These are phyloP conservation scores for Suillus cothurnatus DNA, from an alignment of 768 basidiomycete genomes.

Conservation along the genomic window DNA sequence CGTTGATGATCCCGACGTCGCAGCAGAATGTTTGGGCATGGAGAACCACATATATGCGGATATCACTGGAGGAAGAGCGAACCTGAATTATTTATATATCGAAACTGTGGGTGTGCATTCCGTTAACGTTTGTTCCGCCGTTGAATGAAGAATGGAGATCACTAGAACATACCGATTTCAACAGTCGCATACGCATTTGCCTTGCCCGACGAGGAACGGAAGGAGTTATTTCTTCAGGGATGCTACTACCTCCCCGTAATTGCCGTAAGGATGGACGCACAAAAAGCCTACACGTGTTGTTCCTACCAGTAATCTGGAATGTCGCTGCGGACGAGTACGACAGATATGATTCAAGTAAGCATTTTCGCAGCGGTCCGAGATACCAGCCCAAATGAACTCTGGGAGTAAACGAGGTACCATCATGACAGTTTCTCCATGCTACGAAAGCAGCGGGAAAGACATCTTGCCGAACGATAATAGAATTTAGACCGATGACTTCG, in stretches of 20 bases:
- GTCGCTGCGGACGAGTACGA: background rate
- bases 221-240: background rate
- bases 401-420: too few species aligned
- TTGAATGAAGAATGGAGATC: background rate
- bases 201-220: background rate
- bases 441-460: background rate
- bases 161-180: background rate
- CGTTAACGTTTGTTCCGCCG: background rate
- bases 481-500: background rate
- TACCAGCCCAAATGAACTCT: background rate
- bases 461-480: background rate
- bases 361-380: background rate
- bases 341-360: background rate
- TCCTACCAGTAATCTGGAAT: background rate
- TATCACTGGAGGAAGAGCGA: background rate
- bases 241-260: background rate
- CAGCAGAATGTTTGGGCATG: background rate
- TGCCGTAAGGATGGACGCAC: background rate
- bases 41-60: background rate
- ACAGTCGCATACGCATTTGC: background rate
- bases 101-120: background rate
- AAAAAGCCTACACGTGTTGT: background rate
- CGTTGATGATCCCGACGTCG: background rate
- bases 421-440: background rate
- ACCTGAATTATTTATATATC: background rate